Conservation (phyloP, 1,139 yeast genomes). For the Saccharomyces hybrid region DNA sequence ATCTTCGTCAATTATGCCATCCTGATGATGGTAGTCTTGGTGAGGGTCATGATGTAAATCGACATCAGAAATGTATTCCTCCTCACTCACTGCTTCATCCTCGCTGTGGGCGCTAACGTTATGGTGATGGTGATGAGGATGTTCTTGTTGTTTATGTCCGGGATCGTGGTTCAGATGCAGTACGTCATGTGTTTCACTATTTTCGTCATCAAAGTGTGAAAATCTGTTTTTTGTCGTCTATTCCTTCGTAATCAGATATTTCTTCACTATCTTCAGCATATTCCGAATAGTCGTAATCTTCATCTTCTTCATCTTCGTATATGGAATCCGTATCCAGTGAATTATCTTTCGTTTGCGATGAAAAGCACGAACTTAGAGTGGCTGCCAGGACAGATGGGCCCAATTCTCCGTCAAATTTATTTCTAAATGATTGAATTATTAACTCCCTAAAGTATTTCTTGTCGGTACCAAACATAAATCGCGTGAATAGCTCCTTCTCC, state of each 20-base stretch:
- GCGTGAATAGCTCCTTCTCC: slow-evolving; percentile 25
- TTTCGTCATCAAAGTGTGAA: slow-evolving; percentile 18
- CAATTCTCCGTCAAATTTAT: slow-evolving; percentile 17
- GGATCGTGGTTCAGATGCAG: slow-evolving; percentile 3
- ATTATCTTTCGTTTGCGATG: slow-evolving; percentile 4
- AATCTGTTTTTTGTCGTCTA: slow-evolving; percentile 19
- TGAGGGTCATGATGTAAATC: not conserved
- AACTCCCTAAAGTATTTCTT: slow-evolving; percentile 23
- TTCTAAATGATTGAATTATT: slow-evolving; percentile 23
- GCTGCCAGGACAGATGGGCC: slow-evolving; percentile 14
- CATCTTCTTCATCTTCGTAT: slow-evolving; percentile 21
- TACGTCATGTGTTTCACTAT: slow-evolving; percentile 20
- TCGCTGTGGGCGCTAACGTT: not conserved
- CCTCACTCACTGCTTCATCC: not conserved
- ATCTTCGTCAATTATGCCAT: slow-evolving; percentile 6
- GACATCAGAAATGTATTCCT: slow-evolving; percentile 2
- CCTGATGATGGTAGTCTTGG: not conserved
- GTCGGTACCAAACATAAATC: slow-evolving; percentile 29
- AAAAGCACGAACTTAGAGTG: slow-evolving; percentile 13
- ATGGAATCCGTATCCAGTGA: slow-evolving; percentile 9
- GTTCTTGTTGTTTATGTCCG: slow-evolving; percentile 5
- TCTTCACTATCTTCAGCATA: slow-evolving; percentile 16
- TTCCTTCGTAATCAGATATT: slow-evolving; percentile 16
- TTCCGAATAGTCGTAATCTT: slow-evolving; percentile 19
- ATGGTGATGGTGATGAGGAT: slow-evolving; percentile 7